Conservation (phyloP, 345 rosid genomes). For the Camelina laxa region DNA sequence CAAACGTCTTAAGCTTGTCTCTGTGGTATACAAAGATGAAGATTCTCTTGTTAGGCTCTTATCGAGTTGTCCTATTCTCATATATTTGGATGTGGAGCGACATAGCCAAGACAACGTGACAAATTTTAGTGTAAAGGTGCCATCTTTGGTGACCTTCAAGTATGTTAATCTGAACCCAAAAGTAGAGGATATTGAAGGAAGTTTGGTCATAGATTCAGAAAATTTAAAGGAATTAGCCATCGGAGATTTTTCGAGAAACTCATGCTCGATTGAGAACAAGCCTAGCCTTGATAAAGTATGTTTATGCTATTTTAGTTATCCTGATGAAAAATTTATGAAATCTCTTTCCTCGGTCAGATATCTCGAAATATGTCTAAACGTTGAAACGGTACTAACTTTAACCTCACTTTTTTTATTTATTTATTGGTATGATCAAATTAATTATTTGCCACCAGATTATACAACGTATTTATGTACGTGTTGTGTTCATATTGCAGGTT, state of each 20-base stretch:
- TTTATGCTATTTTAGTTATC: not conserved
- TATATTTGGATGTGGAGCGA: not conserved
- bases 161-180: too few species aligned
- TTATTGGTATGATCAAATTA: too few species aligned
- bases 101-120: not conserved
- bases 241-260: not conserved
- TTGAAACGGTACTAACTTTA: too few species aligned
- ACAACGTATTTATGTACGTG: too few species aligned
- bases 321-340: not conserved
- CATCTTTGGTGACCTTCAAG: not conserved
- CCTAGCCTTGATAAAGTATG: not conserved
- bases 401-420: too few species aligned
- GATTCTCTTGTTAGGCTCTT: not conserved
- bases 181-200: not conserved
- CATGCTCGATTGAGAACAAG: not conserved
- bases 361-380: too few species aligned
- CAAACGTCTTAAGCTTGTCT: not conserved
- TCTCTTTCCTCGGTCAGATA: too few species aligned
- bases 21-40: not conserved
- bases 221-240: not conserved
- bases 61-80: conserved; percentile 1
- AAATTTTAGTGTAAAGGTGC: not conserved
- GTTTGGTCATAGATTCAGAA: not conserved
- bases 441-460: too few species aligned
- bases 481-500: too few species aligned